phyloP scores from a whole-genome alignment of 164 flowering plant species.

The Annona squamosa region DNA sequence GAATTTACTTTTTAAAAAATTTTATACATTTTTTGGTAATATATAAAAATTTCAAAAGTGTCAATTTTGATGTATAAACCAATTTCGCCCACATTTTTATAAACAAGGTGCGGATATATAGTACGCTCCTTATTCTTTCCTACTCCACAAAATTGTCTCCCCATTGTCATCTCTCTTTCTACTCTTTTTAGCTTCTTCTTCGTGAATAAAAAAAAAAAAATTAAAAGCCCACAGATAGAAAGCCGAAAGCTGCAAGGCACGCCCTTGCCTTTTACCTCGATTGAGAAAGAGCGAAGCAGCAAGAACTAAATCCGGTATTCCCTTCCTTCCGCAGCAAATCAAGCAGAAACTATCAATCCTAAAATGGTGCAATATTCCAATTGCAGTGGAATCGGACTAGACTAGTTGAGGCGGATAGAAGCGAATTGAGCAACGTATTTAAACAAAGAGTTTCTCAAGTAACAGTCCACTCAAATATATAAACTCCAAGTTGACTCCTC shows the following conservation, averaged over 20 bases:
- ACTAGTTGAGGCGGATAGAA: too few species aligned
- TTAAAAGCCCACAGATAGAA: not conserved
- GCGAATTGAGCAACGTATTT: not conserved
- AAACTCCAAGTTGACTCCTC: constrained; percentile 23
- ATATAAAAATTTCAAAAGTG: not conserved
- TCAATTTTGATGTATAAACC: not conserved
- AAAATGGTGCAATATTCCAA: constrained; percentile 8
- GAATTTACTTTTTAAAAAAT: not conserved
- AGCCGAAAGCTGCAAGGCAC: not conserved
- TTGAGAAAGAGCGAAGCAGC: not conserved
- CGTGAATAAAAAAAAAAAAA: too few species aligned
- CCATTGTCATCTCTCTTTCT: too few species aligned
- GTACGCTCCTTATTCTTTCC: too few species aligned
- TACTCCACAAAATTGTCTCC: too few species aligned
- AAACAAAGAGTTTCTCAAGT: constrained; percentile 1
- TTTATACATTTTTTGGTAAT: not conserved
- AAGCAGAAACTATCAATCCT: constrained; percentile 1
- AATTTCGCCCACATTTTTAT: constrained; percentile 16
- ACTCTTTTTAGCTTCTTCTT: too few species aligned
- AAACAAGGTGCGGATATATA: too few species aligned
- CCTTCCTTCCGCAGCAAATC: not conserved
- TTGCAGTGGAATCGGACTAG: constrained; percentile 7
- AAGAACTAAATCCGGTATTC: not conserved
- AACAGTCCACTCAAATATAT: constrained; percentile 7
- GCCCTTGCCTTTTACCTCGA: not conserved